These are phyloP conservation scores for Umbellularia californica DNA, from an alignment of 164 flowering plant genomes.

Conservation along the genomic window DNA sequence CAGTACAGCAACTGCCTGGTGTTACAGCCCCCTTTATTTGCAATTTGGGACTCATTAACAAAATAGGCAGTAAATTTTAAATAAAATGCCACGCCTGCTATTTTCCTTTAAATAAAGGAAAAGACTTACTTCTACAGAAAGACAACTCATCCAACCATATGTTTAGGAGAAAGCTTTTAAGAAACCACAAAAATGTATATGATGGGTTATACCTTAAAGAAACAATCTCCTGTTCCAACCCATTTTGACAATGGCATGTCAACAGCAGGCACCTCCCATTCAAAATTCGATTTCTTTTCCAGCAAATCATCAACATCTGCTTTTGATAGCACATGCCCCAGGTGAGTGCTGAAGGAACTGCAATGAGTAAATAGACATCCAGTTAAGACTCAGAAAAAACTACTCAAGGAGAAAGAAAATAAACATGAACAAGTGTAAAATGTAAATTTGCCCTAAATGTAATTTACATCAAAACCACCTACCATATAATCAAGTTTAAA, in stretches of 20 bases:
- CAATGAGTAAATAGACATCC: background rate
- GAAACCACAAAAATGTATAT: background rate
- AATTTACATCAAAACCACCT: background rate
- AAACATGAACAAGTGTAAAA: background rate
- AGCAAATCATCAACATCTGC: slow-evolving; percentile 41
- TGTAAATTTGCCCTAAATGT: background rate
- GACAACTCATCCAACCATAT: background rate
- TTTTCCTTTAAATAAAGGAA: background rate
- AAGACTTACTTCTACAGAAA: background rate
- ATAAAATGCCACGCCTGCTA: no score
- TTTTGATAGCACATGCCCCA: slow-evolving; percentile 34
- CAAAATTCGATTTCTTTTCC: slow-evolving; percentile 46
- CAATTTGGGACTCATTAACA: no score
- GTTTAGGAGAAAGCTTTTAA: slow-evolving; percentile 1
- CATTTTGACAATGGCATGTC: slow-evolving; percentile 54
- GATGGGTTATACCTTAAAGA: slow-evolving; percentile 38
- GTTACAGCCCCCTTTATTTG: no score
- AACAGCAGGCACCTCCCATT: slow-evolving; percentile 64
- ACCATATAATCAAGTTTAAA: background rate
- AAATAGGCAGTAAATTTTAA: no score
- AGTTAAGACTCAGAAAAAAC: background rate
- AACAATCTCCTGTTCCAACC: slow-evolving; percentile 73
- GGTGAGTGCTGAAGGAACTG: slow-evolving; percentile 4
- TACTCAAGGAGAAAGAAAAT: background rate
- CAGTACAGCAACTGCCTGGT: background rate